Evolutionary conservation across 2,329 filamentous ascomycete genomes (phyloP).

Genomic region (Gnomoniopsis sp.): DNA sequence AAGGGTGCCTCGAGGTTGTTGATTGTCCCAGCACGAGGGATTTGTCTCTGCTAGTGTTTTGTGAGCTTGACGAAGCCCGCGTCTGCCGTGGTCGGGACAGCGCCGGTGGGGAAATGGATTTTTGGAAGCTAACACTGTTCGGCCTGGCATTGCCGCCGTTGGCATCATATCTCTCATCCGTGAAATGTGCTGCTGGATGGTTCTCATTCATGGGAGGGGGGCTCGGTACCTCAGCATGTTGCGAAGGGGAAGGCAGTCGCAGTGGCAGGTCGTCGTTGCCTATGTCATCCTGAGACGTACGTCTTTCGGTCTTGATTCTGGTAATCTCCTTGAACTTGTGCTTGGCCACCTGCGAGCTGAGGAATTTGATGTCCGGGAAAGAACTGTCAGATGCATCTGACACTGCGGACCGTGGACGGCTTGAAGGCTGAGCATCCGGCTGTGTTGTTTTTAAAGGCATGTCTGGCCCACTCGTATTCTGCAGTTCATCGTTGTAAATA

Average conservation of each 20-base stretch:
- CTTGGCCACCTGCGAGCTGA: constrained; percentile 12
- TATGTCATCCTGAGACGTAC: neutral
- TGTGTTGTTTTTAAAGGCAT: neutral
- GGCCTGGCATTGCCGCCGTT: constrained; percentile 1
- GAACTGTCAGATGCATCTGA: constrained; percentile 12
- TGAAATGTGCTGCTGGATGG: neutral
- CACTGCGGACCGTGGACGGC: neutral
- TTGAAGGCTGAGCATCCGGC: neutral
- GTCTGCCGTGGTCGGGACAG: neutral
- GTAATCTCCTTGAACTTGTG: neutral
- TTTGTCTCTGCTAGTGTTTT: neutral
- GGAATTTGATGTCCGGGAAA: constrained; percentile 12
- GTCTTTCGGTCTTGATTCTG: constrained; percentile 6
- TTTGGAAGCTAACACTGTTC: constrained; percentile 8
- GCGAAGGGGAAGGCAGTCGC: neutral
- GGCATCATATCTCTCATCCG: neutral
- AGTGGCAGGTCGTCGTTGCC: neutral
- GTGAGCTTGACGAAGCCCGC: neutral
- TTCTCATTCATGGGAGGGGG: neutral
- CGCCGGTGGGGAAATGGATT: constrained; percentile 11
- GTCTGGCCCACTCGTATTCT: neutral
- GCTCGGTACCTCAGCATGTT: neutral
- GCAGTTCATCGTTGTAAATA: neutral
- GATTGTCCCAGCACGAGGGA: neutral
- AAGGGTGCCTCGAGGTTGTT: neutral